Percentiles rank a stretch among this genome's conserved stretches.
phyloP scores from a whole-genome alignment of 2,329 filamentous ascomycete genomes.

The Aotearoamyces nothofagi region DNA sequence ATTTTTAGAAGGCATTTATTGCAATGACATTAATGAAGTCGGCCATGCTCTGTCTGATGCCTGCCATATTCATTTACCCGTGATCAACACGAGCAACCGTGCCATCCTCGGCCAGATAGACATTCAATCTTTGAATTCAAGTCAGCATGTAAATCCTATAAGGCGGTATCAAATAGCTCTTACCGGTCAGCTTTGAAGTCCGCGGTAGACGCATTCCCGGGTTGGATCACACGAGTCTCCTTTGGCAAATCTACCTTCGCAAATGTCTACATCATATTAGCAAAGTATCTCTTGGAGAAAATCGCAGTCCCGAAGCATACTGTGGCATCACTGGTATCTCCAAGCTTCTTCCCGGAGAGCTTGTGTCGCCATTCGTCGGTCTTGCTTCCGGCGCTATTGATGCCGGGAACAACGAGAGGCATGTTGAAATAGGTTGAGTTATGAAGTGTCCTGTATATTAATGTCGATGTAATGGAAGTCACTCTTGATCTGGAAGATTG shows the following conservation, averaged over 20 bases:
- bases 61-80: constrained; percentile 14
- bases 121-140: constrained; percentile 33
- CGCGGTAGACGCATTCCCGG: constrained; percentile 40
- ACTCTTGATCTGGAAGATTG: no score
- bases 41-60: no score
- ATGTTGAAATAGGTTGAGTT: constrained; percentile 25
- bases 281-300: background rate
- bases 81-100: constrained; percentile 43
- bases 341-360: constrained; percentile 47
- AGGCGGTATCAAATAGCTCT: constrained; percentile 1
- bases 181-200: constrained; percentile 29
- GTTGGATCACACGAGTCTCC: constrained; percentile 38
- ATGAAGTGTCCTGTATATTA: background rate
- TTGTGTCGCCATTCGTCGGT: constrained; percentile 45
- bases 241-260: constrained; percentile 43
- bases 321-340: constrained; percentile 35
- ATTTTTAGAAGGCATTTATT: no score
- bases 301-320: constrained; percentile 25
- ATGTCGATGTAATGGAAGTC: no score
- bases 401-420: constrained; percentile 49
- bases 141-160: background rate
- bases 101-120: constrained; percentile 43
- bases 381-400: constrained; percentile 27
- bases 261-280: constrained; percentile 30
- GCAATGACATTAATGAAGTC: no score